Base-by-base conservation (phyloP, 1,139 yeast genomes). In the Yamadazyma diospyri region DNA sequence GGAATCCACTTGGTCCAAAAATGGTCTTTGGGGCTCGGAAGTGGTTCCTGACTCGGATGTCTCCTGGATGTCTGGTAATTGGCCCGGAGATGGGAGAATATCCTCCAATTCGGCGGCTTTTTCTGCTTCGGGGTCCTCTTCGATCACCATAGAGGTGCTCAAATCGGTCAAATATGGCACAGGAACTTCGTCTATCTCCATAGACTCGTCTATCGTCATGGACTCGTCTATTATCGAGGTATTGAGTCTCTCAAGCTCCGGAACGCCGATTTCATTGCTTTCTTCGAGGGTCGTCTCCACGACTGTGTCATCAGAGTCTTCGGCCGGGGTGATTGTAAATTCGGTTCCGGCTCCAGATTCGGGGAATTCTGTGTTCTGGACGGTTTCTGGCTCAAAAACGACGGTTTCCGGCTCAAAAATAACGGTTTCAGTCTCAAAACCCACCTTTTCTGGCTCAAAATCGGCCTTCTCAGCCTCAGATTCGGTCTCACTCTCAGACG, bases 401-500 rank as follows among this genome's bases (percentile, higher is more conserved):
- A n/a, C n/a, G n/a, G n/a, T n/a, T 17, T 26, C 9, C 10, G 12
- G 15, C 20, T 25, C 22, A 10, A 14, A 20, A 5, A 14, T 16
- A 15, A 6, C n/a, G n/a, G n/a, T n/a, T 19, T 16, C 25, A 6
- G 24, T 13, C 9, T n/a, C n/a, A n/a, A n/a, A n/a, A 17, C 19
- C 14, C 21, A 13, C 14, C 21, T 19, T 19, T 19, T 19, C 21
- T 8, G 21, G 21, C 10, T n/a, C n/a, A n/a, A n/a, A n/a, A n/a
- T n/a, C n/a, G n/a, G 12, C 25, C 8, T n/a, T 14, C 16, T 27
- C 29, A 5, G 31, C 26, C 19, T 36, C 34, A 9, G 37, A 18
- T 24, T 37, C 39, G 16, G 35, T 20, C 25, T 35, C 43, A 14
- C 23, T 26, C 24, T 34, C 41, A 15, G 38, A 23, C 3, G 39